Evolutionary conservation across 176 grass and related monocot genomes (phyloP).

Genomic region (Oryza punctata): DNA sequence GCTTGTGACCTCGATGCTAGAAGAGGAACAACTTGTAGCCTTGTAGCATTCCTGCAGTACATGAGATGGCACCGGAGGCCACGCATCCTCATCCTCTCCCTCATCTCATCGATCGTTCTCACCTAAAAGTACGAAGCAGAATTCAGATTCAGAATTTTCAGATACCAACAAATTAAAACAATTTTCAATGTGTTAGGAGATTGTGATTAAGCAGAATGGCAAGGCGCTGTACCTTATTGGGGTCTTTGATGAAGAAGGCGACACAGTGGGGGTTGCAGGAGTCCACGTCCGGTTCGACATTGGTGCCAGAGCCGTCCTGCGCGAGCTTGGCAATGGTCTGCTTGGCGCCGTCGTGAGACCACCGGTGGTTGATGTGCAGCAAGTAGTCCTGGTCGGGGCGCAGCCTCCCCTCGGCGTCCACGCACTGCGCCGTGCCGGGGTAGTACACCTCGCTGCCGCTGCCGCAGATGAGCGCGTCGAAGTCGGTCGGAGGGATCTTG

Average conservation of each 20-base stretch:
- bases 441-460: constrained; percentile 96
- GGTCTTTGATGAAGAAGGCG: constrained; percentile 79
- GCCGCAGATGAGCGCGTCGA: constrained; percentile 84
- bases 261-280: constrained; percentile 83
- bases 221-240: constrained; percentile 44
- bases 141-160: constrained; percentile 18
- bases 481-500: constrained; percentile 71
- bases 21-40: constrained; percentile 87
- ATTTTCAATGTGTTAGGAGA: background rate
- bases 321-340: constrained; percentile 60
- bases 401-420: constrained; percentile 72
- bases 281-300: constrained; percentile 56
- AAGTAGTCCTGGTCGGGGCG: constrained; percentile 87
- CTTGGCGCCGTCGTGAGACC: constrained; percentile 75
- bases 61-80: constrained; percentile 89
- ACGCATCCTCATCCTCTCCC: constrained; percentile 82
- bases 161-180: background rate
- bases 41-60: constrained; percentile 83
- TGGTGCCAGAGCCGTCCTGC: constrained; percentile 22
- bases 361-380: constrained; percentile 84
- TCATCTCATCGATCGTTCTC: constrained; percentile 67
- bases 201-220: background rate
- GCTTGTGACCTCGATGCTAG: constrained; percentile 93
- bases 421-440: constrained; percentile 68
- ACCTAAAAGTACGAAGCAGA: constrained; percentile 35